Evolutionary conservation across 1,284 basidiomycete species (phyloP).

Genomic region (Ganoderma resinaceum): DNA sequence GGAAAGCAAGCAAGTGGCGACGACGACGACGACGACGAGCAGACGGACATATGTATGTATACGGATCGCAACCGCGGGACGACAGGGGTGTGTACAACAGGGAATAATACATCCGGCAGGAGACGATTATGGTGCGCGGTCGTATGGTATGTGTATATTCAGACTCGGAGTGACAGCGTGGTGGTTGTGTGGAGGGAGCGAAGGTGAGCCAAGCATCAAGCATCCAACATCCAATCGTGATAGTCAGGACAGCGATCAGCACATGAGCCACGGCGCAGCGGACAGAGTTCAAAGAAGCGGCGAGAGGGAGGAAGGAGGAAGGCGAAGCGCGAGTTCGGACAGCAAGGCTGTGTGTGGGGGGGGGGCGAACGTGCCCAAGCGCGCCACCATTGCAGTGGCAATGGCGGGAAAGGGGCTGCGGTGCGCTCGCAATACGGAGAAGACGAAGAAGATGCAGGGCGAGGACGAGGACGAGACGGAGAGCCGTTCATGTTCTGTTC

Average conservation of each 20-base stretch:
- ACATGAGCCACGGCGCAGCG: background rate
- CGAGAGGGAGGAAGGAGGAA: background rate
- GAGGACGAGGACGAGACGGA: too few relatives aligned
- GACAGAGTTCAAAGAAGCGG: background rate
- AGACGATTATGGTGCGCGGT: background rate
- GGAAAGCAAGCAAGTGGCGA: too few relatives aligned
- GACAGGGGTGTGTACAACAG: background rate
- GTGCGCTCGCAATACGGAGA: background rate
- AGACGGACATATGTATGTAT: background rate
- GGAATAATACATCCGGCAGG: background rate
- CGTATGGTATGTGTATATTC: background rate
- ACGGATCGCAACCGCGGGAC: background rate
- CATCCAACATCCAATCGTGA: conserved; percentile 2
- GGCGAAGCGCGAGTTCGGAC: background rate
- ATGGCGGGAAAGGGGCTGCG: background rate
- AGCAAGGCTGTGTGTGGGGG: conserved; percentile 2
- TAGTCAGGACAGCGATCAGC: background rate
- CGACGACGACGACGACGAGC: too few relatives aligned
- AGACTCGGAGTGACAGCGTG: background rate
- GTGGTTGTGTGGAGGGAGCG: background rate
- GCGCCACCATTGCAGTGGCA: background rate
- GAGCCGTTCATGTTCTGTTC: background rate
- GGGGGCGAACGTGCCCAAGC: background rate
- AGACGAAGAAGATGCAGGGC: background rate
- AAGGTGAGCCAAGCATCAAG: conserved; percentile 5